Evolutionary conservation across 768 basidiomycete genomes (phyloP).

Genomic region (Agrocybe praecox): DNA sequence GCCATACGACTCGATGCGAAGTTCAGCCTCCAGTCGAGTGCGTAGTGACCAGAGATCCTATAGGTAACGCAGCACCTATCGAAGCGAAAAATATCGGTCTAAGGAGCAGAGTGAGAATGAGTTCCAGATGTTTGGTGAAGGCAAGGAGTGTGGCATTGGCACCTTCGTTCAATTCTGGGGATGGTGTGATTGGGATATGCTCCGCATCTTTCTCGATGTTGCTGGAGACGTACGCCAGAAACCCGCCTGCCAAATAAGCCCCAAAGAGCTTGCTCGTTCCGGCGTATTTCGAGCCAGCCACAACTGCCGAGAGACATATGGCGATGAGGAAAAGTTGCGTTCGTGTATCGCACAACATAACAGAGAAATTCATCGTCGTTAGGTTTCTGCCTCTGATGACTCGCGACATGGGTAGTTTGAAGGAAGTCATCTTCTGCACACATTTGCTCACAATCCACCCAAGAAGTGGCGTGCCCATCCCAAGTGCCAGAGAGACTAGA

Average conservation of each 20-base stretch:
- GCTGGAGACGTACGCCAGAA: slow-evolving; percentile 38
- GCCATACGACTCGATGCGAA: slow-evolving; percentile 43
- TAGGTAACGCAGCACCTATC: slow-evolving; percentile 60
- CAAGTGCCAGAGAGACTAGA: slow-evolving; percentile 56
- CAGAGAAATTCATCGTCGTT: neutral
- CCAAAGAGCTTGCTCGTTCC: slow-evolving; percentile 66
- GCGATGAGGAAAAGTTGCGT: slow-evolving; percentile 40
- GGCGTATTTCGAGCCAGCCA: slow-evolving; percentile 50
- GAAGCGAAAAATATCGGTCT: slow-evolving; percentile 70
- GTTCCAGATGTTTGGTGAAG: slow-evolving; percentile 39
- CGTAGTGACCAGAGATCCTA: slow-evolving; percentile 41
- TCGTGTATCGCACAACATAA: slow-evolving; percentile 10
- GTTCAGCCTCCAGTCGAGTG: slow-evolving; percentile 17
- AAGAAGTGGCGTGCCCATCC: slow-evolving; percentile 36
- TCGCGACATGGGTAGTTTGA: neutral
- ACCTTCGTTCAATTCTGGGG: too few species aligned
- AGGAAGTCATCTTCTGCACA: neutral
- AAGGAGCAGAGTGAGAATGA: slow-evolving; percentile 44
- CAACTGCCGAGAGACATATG: slow-evolving; percentile 40
- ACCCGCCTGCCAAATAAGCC: slow-evolving; percentile 59
- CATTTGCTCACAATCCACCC: slow-evolving; percentile 14
- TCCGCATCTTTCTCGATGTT: too few species aligned
- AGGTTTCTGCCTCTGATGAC: neutral
- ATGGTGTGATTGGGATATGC: too few species aligned
- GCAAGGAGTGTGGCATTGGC: slow-evolving; percentile 15